Conservation (phyloP, 2,329 filamentous ascomycete genomes). For the Ophiostoma sp. region DNA sequence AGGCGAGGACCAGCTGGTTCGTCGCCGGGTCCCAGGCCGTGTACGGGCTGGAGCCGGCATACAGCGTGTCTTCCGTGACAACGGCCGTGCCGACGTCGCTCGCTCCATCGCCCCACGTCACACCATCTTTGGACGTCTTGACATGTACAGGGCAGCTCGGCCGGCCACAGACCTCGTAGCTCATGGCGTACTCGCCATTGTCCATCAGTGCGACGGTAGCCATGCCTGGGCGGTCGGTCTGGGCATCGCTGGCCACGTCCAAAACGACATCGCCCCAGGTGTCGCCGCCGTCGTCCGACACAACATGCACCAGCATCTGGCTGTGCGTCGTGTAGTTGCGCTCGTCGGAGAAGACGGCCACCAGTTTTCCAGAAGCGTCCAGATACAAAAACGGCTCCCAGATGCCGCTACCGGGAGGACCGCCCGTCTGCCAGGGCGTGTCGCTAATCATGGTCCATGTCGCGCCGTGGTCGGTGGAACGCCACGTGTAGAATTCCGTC, state of each 20-base stretch:
- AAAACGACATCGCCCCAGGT: background rate
- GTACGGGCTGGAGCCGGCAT: slow-evolving; percentile 17
- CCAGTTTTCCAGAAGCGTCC: background rate
- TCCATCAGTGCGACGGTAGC: background rate
- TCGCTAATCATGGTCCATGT: background rate
- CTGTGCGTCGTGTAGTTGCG: slow-evolving; percentile 7
- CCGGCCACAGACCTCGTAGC: slow-evolving; percentile 14
- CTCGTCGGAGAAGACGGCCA: slow-evolving; percentile 19
- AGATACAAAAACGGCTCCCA: slow-evolving; percentile 14
- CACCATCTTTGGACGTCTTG: background rate
- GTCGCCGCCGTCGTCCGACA: slow-evolving; percentile 1
- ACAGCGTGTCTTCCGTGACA: background rate
- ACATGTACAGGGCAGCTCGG: slow-evolving; percentile 2
- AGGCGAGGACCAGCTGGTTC: background rate
- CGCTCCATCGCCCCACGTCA: background rate
- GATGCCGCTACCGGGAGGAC: background rate
- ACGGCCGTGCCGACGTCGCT: background rate
- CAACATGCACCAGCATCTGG: slow-evolving; percentile 18
- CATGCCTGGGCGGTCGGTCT: slow-evolving; percentile 14
- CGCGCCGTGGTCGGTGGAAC: slow-evolving; percentile 12
- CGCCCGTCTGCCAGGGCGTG: background rate
- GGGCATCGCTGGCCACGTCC: slow-evolving; percentile 10
- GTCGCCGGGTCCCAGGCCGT: slow-evolving; percentile 2
- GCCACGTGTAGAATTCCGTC: slow-evolving; percentile 7
- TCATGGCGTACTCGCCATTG: slow-evolving; percentile 6